phyloP scores from a whole-genome alignment of 768 basidiomycete genomes.

The Saitozyma podzolica region DNA sequence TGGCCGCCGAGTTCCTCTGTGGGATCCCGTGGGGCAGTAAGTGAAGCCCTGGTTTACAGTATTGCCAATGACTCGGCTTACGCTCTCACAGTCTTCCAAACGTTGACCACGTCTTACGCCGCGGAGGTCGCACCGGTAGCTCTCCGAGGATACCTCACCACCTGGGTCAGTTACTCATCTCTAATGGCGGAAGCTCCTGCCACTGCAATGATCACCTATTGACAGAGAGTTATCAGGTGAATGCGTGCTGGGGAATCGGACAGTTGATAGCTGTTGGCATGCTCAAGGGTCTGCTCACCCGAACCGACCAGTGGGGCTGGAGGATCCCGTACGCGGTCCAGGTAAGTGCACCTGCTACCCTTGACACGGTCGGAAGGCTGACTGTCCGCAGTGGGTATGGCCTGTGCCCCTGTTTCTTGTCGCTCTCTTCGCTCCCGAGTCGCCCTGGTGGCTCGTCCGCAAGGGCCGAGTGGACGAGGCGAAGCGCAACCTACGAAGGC shows the following conservation, averaged over 20 bases:
- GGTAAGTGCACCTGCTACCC: slow-evolving; percentile 6
- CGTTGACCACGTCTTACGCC: slow-evolving; percentile 41
- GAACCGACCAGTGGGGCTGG: slow-evolving; percentile 25
- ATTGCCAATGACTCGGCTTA: background rate
- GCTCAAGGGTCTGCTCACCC: slow-evolving; percentile 20
- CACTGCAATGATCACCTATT: slow-evolving; percentile 21
- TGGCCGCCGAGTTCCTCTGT: slow-evolving; percentile 28
- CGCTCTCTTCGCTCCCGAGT: slow-evolving; percentile 36
- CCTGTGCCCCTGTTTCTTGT: slow-evolving; percentile 22
- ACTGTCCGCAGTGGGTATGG: slow-evolving; percentile 35
- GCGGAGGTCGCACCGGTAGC: slow-evolving; percentile 33
- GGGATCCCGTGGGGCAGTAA: slow-evolving; percentile 24
- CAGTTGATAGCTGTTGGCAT: slow-evolving; percentile 34
- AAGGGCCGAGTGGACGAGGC: slow-evolving; percentile 40
- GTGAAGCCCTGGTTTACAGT: background rate
- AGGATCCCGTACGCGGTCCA: slow-evolving; percentile 12
- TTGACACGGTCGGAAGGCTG: slow-evolving; percentile 5
- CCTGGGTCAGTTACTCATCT: slow-evolving; percentile 23
- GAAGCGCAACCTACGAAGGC: slow-evolving; percentile 8
- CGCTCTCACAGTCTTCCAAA: slow-evolving; percentile 9
- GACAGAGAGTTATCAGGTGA: slow-evolving; percentile 7
- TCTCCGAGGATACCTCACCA: slow-evolving; percentile 25
- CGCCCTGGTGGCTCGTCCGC: slow-evolving; percentile 43
- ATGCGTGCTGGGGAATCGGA: slow-evolving; percentile 44
- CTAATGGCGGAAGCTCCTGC: slow-evolving; percentile 7